A percentile compares a stretch with the other conserved stretches of the same genome.
These are phyloP conservation scores for Chaetothyriales sp. DNA, from an alignment of 2,329 filamentous ascomycete genomes.

Conservation along the genomic window DNA sequence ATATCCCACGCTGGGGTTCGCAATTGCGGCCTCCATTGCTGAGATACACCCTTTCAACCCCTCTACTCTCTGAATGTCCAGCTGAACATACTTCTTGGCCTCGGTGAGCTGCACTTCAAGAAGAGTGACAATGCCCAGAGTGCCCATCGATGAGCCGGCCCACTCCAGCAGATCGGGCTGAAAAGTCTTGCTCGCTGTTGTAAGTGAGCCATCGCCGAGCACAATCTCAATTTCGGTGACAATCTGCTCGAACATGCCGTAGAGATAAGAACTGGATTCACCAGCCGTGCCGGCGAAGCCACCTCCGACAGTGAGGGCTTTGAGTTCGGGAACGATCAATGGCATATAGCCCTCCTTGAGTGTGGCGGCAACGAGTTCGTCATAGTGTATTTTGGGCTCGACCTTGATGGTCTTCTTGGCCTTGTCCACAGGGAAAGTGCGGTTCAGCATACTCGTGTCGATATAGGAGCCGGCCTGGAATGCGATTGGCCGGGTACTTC, in stretches of 20 bases:
- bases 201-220: slow-evolving; percentile 43
- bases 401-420: slow-evolving; percentile 26
- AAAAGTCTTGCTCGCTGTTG: slow-evolving; percentile 34
- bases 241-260: slow-evolving; percentile 53
- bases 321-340: slow-evolving; percentile 58
- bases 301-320: slow-evolving; percentile 55
- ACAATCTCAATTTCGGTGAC: slow-evolving; percentile 52
- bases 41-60: slow-evolving; percentile 36
- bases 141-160: slow-evolving; percentile 47
- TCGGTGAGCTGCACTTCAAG: slow-evolving; percentile 45
- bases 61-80: slow-evolving; percentile 46
- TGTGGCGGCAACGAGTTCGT: slow-evolving; percentile 46
- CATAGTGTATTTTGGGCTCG: slow-evolving; percentile 59
- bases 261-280: slow-evolving; percentile 52
- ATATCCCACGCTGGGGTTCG: slow-evolving; percentile 41
- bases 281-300: slow-evolving; percentile 54
- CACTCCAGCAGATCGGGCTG: slow-evolving; percentile 45
- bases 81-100: slow-evolving; percentile 44
- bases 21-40: slow-evolving; percentile 35
- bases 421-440: slow-evolving; percentile 6
- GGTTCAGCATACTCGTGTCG: slow-evolving; percentile 17
- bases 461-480: slow-evolving; percentile 22
- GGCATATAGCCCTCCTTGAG: slow-evolving; percentile 43
- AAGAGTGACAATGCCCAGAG: slow-evolving; percentile 46
- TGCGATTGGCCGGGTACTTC: slow-evolving; percentile 52